Conservation (phyloP, 495 filamentous ascomycete genomes). For the Cryomyces minteri region DNA sequence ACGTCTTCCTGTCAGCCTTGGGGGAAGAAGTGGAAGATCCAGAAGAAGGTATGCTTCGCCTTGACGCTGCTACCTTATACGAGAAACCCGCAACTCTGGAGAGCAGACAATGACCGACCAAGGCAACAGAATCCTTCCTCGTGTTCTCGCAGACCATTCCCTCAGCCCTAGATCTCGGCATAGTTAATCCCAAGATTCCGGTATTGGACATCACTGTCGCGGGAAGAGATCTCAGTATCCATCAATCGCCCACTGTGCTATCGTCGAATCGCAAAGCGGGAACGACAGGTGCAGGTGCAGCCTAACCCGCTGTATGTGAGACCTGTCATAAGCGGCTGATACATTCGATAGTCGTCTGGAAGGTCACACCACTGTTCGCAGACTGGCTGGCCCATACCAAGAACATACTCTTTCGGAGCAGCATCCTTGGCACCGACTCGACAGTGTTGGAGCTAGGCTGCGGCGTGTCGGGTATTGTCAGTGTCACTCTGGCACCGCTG, state of each 20-base stretch:
- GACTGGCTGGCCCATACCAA: conserved; percentile 50
- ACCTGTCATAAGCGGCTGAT: background rate
- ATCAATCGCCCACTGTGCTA: conserved; percentile 71
- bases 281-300: conserved; percentile 75
- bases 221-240: conserved; percentile 53
- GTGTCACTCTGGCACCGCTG: conserved; percentile 38
- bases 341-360: conserved; percentile 54
- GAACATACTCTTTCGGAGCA: conserved; percentile 44
- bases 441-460: conserved; percentile 68
- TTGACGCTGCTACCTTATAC: no score
- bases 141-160: conserved; percentile 59
- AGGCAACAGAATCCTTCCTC: conserved; percentile 54
- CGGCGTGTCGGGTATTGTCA: conserved; percentile 65
- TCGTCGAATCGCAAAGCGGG: conserved; percentile 60
- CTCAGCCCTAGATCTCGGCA: conserved; percentile 61
- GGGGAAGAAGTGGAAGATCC: conserved; percentile 16
- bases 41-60: conserved; percentile 15
- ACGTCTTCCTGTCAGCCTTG: conserved; percentile 21
- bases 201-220: conserved; percentile 49
- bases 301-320: background rate
- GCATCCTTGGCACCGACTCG: conserved; percentile 34
- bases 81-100: no score
- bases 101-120: no score
- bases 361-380: conserved; percentile 73
- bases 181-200: conserved; percentile 51